These are phyloP conservation scores for Leccinum imitatum DNA, from an alignment of 768 basidiomycete species.

Conservation along the genomic window DNA sequence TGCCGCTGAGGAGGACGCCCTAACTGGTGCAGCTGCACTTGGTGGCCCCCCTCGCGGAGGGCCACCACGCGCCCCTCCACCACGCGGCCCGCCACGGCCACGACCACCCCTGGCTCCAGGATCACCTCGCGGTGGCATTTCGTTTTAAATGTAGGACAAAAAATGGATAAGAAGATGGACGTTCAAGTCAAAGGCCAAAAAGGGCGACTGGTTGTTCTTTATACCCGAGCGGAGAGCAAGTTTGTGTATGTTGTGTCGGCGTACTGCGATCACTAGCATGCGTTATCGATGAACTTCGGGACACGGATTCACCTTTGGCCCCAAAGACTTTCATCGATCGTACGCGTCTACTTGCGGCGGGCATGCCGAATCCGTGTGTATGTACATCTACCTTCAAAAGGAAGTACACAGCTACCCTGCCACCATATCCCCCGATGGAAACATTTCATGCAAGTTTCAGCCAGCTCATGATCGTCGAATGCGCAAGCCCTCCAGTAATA, in stretches of 20 bases:
- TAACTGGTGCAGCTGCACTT: conserved; percentile 11
- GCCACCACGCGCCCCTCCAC: conserved; percentile 29
- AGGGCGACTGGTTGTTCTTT: conserved; percentile 15
- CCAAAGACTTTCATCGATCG: not conserved
- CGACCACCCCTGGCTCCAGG: conserved; percentile 27
- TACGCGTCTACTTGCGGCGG: not conserved
- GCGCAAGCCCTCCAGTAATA: conserved; percentile 48
- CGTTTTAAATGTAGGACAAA: not conserved
- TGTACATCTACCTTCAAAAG: conserved; percentile 11
- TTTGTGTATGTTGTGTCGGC: conserved; percentile 30
- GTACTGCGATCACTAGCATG: conserved; percentile 9
- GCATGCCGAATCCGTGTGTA: not conserved
- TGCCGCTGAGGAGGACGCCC: conserved; percentile 19
- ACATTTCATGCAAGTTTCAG: conserved; percentile 33
- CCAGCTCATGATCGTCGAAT: conserved; percentile 64
- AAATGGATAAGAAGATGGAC: conserved; percentile 13
- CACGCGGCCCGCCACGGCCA: conserved; percentile 27
- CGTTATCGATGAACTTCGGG: not conserved
- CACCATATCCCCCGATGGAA: not conserved
- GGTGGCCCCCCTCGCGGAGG: conserved; percentile 31
- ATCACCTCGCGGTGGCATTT: conserved; percentile 42
- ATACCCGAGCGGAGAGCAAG: conserved; percentile 16
- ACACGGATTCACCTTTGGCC: not conserved
- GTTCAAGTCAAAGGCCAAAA: conserved; percentile 17
- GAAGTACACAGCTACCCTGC: conserved; percentile 1